Base-by-base conservation (phyloP, 768 basidiomycete species). In the Paxillus rubicundulus region DNA sequence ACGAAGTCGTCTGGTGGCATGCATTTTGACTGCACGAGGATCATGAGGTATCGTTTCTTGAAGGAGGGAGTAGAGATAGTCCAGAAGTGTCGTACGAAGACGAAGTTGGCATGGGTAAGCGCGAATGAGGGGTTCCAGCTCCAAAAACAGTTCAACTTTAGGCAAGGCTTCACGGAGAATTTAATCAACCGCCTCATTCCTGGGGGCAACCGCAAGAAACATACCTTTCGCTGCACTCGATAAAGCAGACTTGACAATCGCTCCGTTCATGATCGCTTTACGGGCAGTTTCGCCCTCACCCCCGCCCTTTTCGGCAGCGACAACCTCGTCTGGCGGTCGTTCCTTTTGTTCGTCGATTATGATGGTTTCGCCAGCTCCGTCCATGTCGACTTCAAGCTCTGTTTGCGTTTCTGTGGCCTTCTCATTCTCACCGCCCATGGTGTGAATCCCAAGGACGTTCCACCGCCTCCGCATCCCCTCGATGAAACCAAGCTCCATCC, bases 401-500 rank as follows among this genome's bases (percentile, higher is more conserved):
- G 56, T 57, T 5, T 64, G 64, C 47, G 59, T 66, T 27, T 45
- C 40, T 24, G 9, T 52, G 53, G 41, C 53, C 49, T 37, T 55
- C 49, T 2, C 47, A 49, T n/a, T 49, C 37, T 58, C 54, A 18
- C 59, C 63, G 9, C 49, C 54, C 24, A 37, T 54, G 0, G 57
- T 49, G 21, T 53, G 33, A 47, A 95, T 85, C 8, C 92, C 93
- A 17, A 96, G 74, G 8, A 90, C 74, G 41, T 76, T 82, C 92
- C 91, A 93, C 47, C 93, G 77, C 57, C 89, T 73, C 36, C 89
- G 75, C 44, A 95, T 71, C 13, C 81, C 82, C 72, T 96, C 92
- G 8, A 92, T 74, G 68, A 91, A 96, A 2, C 85, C 84, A 5
- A 95, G 71, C 67, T 98, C 94, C 82, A 97, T 91, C 65, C 85